phyloP scores from a whole-genome alignment of 345 rosid species.

The Eucalyptus regnans region DNA sequence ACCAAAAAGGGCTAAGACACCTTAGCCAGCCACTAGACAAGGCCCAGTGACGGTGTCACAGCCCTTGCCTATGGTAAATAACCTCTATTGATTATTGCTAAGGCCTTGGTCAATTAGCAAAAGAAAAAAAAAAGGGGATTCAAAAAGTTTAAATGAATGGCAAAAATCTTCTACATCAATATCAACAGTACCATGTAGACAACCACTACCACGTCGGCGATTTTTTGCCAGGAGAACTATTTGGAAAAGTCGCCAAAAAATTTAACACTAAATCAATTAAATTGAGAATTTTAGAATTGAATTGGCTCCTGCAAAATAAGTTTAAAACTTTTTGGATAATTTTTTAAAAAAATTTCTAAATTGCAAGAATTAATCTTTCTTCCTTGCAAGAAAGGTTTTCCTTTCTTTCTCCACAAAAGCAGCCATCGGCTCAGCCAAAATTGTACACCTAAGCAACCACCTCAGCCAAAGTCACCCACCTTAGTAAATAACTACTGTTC shows the following conservation, averaged over 20 bases:
- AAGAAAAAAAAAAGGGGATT: too few relatives aligned
- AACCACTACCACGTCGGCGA: not conserved
- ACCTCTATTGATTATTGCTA: fast-evolving
- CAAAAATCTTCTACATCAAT: too few relatives aligned
- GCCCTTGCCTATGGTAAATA: not conserved
- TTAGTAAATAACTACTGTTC: not conserved
- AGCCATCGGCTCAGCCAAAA: not conserved
- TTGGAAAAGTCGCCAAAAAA: not conserved
- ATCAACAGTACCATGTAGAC: not conserved
- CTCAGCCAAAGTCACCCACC: not conserved
- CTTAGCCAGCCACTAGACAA: not conserved
- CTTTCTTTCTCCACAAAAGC: not conserved
- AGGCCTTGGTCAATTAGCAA: not conserved
- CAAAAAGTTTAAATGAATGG: too few relatives aligned
- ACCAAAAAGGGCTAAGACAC: not conserved
- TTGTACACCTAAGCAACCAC: not conserved
- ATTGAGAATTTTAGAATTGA: not conserved
- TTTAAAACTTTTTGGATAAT: not conserved
- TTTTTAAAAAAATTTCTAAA: not conserved
- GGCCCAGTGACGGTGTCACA: too few relatives aligned
- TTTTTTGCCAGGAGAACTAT: fast-evolving
- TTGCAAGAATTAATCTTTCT: not conserved
- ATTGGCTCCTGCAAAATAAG: fast-evolving
- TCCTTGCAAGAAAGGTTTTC: not conserved
- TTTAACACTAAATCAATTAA: not conserved